A percentile compares a stretch with the other conserved stretches of the same genome.
phyloP scores from a whole-genome alignment of 257 asterid genomes.

The Solanum phureja region DNA sequence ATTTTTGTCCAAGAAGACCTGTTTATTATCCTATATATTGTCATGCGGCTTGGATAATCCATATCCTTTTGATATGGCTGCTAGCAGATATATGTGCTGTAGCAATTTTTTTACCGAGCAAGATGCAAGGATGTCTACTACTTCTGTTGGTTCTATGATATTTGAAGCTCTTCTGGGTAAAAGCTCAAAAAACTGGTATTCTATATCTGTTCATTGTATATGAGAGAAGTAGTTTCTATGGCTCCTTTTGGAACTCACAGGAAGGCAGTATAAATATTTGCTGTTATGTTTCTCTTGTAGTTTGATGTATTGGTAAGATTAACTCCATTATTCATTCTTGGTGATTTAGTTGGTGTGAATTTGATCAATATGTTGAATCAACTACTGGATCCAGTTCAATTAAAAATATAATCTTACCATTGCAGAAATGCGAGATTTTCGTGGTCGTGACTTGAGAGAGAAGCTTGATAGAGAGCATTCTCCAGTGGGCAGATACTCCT shows the following conservation, averaged over 20 bases:
- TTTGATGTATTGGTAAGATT: constrained; percentile 64
- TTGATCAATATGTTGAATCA: constrained; percentile 2
- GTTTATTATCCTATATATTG: constrained; percentile 8
- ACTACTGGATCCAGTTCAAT: not conserved
- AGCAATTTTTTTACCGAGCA: constrained; percentile 28
- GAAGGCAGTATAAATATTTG: constrained; percentile 56
- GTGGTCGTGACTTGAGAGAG: constrained; percentile 71
- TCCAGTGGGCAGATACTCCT: constrained; percentile 45
- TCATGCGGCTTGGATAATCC: constrained; percentile 23
- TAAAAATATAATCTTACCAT: constrained; percentile 4
- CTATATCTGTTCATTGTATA: constrained; percentile 36
- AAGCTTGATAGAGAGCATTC: constrained; percentile 65
- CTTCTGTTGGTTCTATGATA: constrained; percentile 50
- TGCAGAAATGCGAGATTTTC: constrained; percentile 63
- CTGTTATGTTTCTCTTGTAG: constrained; percentile 48
- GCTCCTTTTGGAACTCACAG: constrained; percentile 50
- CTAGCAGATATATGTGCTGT: constrained; percentile 34
- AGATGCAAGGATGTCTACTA: constrained; percentile 35
- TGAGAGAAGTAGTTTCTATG: constrained; percentile 46
- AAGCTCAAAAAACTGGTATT: constrained; percentile 37
- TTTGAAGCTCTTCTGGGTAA: constrained; percentile 35
- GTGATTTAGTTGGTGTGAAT: constrained; percentile 12
- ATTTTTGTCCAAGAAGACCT: constrained; percentile 22
- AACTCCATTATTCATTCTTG: constrained; percentile 15
- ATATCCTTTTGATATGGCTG: constrained; percentile 20